Evolutionary conservation across 306 rosid species (phyloP).

Genomic region (Trifolium fragiferum): DNA sequence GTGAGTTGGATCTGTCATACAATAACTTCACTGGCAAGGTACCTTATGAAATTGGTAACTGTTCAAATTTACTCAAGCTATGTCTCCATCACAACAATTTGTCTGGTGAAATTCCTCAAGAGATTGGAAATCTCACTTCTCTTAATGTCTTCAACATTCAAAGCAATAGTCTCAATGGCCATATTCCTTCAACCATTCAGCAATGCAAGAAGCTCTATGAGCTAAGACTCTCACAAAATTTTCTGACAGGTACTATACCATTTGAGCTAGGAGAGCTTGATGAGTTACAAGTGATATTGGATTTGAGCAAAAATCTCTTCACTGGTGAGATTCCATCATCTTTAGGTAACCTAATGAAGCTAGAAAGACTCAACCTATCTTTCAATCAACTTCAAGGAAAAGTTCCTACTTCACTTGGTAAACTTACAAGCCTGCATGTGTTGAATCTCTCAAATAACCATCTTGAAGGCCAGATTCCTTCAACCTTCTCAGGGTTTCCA

Average conservation of each 20-base stretch:
- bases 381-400: conserved; percentile 73
- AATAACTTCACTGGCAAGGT: conserved; percentile 68
- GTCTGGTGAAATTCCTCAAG: conserved; percentile 73
- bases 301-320: conserved; percentile 70
- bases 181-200: conserved; percentile 69
- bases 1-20: conserved; percentile 87
- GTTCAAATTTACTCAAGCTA: conserved; percentile 80
- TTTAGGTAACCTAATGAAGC: conserved; percentile 75
- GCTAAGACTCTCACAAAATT: conserved; percentile 83
- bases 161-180: conserved; percentile 71
- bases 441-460: conserved; percentile 79
- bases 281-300: conserved; percentile 85
- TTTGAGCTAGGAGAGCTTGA: conserved; percentile 66
- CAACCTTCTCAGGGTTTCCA: conserved; percentile 71
- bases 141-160: conserved; percentile 81
- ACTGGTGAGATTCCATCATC: conserved; percentile 77
- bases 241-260: conserved; percentile 67
- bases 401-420: conserved; percentile 69
- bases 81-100: conserved; percentile 77
- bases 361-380: conserved; percentile 84
- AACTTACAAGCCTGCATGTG: conserved; percentile 80
- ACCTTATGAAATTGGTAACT: conserved; percentile 75
- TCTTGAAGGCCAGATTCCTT: conserved; percentile 77
- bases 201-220: conserved; percentile 75
- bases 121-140: conserved; percentile 82